Evolutionary conservation across 2,329 filamentous ascomycete genomes (phyloP), one percentile per base, ranked within the genome.

Genomic region (Phialemonium atrogriseum): DNA sequence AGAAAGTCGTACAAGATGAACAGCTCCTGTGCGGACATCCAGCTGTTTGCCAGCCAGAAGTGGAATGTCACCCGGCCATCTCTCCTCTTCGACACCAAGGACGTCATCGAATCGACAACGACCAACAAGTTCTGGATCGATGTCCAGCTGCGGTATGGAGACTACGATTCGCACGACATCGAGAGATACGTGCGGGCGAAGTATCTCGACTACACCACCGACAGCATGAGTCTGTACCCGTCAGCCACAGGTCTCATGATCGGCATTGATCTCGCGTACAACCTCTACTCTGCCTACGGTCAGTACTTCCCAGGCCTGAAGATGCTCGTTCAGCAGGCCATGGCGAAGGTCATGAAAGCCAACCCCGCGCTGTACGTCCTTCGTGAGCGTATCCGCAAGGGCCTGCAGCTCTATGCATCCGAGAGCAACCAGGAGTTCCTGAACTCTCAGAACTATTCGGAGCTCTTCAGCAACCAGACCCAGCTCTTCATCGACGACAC

Each of bases 1-100:
- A 77, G 91, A 75, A 98, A 98, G 63, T 95, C 87, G 5, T 98
- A 98, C 76, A 98, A 98, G 76, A 98, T 98, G 91, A 98, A 98
- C 69, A 95, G 88, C 50, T 96, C 89, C 36, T 96, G 91, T 50
- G 91, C 93, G 5, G 91, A 98, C 57, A 95, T 98, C 41, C 70
- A 96, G 33, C 73, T 98, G 8, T 98, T 98, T 52, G 89, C 91
- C 22, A 94, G 84, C 42, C 91, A 96, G 65, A 98, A 96, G 58
- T 98, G 93, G 93, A 96, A 94, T 41, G 88, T 98, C 32, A 95
- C 88, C 1, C 73, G 85, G 3, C 93, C 91, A 2, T 96, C 89
- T 4, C 74, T 94, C 46, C 66, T 98, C 4, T 94, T 93, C 52
- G 91, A 98, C 48, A 95, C 86, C 31, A 96, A 96, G 65, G 91